Base-by-base conservation (phyloP, 2,329 filamentous ascomycete species). In the Calonectria naviculata region DNA sequence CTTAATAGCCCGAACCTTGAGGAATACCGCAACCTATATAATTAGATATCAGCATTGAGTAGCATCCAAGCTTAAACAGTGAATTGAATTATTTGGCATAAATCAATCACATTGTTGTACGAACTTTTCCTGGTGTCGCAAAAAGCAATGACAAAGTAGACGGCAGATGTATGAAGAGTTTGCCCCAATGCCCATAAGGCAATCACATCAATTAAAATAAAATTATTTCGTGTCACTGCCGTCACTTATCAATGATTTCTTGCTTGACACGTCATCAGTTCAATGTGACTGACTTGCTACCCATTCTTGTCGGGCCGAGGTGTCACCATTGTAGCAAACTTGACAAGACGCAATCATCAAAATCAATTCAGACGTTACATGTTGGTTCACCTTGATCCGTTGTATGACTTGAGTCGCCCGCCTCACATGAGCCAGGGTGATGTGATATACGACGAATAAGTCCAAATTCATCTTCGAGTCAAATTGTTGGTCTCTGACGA, bases 11-110 rank as follows among this genome's bases (percentile, higher is more conserved):
- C 34, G 3, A 17, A 7, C 10, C 31, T 5, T 10, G 19, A 24
- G 26, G 38, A 24, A 15, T 21, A 26, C 28, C n/a, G 13, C 29
- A 21, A 44, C 44, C 67, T 71, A 67, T 71, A 65, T 46, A 28
- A 44, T 24, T n/a, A 29, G n/a, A 21, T 49, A 13, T 15, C 6
- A 34, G 13, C 15, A 41, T 15, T 41, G 15, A 19, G n/a, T n/a
- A n/a, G n/a, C n/a, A n/a, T n/a, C n/a, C n/a, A n/a, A n/a, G n/a
- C n/a, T n/a, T n/a, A 46, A 21, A 36, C 17, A 26, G 17, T 6
- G n/a, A 26, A 52, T 36, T 5, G 19, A 26, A 21, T 17, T 13
- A 8, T 38, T 5, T 4, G 6, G 13, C 19, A 15, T n/a, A 12
- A 10, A 29, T 38, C 26, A 31, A 38, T 19, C 52, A 38, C 34